Percentiles rank a stretch among this genome's conserved stretches.
phyloP scores from a whole-genome alignment of 2,329 filamentous ascomycete species.

The Sclerotinia borealis region DNA sequence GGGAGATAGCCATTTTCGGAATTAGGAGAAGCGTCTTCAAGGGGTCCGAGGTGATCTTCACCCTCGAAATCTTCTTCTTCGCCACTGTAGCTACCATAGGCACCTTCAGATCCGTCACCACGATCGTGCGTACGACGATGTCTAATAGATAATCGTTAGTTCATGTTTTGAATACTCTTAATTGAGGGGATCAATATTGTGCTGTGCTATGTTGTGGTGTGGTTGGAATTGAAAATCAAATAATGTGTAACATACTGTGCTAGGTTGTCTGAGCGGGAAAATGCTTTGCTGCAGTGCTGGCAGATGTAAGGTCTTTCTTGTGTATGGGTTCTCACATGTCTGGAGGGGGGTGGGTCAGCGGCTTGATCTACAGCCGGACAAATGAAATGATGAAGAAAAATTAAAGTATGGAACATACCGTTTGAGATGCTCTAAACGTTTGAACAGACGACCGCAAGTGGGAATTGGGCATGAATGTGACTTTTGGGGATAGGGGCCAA shows the following conservation, averaged over 20 bases:
- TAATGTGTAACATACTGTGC: conserved; percentile 66
- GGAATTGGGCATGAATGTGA: conserved; percentile 99
- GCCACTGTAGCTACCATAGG: conserved; percentile 52
- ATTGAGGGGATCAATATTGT: conserved; percentile 33
- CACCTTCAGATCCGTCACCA: conserved; percentile 58
- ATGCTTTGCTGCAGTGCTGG: conserved; percentile 96
- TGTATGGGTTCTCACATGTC: conserved; percentile 98
- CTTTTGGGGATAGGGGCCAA: conserved; percentile 94
- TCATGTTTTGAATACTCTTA: conserved; percentile 10
- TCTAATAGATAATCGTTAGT: conserved; percentile 36
- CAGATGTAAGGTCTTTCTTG: conserved; percentile 98
- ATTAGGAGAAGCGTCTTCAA: conserved; percentile 71
- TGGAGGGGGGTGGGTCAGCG: conserved; percentile 47
- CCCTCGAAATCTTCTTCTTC: conserved; percentile 78
- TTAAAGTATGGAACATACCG: conserved; percentile 61
- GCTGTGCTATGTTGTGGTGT: conserved; percentile 20
- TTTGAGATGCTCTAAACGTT: conserved; percentile 98
- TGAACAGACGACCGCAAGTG: conserved; percentile 94
- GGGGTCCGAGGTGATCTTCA: conserved; percentile 74
- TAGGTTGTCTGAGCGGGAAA: conserved; percentile 97
- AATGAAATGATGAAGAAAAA: conserved; percentile 31
- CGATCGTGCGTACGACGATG: conserved; percentile 79
- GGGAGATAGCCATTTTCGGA: conserved; percentile 60
- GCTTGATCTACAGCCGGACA: conserved; percentile 34
- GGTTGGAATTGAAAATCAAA: conserved; percentile 7